phyloP scores from a whole-genome alignment of 2,329 filamentous ascomycete species.

The Colletotrichum sp. region DNA sequence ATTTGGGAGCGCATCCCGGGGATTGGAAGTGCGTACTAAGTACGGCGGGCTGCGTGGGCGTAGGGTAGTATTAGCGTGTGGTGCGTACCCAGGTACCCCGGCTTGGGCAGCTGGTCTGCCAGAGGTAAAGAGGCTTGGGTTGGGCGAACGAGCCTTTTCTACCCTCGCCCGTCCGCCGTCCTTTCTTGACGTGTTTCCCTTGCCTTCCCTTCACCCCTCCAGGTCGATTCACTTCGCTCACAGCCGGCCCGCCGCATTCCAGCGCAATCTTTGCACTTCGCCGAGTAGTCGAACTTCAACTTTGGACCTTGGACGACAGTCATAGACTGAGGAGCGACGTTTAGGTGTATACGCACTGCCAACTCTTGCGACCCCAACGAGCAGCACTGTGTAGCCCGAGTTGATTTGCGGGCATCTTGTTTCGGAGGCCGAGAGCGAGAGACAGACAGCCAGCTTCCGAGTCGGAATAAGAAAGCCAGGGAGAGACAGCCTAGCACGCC shows the following conservation, averaged over 20 bases:
- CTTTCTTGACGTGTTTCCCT: background rate
- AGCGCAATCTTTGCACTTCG: slow-evolving; percentile 16
- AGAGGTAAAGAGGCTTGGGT: slow-evolving; percentile 3
- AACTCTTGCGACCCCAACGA: background rate
- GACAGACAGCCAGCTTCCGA: slow-evolving; percentile 8
- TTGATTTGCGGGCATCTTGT: slow-evolving; percentile 13
- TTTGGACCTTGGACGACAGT: slow-evolving; percentile 14
- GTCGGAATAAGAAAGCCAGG: slow-evolving; percentile 17
- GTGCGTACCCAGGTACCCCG: slow-evolving; percentile 10
- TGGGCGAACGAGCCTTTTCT: slow-evolving; percentile 21
- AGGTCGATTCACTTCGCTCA: background rate
- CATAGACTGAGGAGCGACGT: slow-evolving; percentile 12
- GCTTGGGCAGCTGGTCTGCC: background rate
- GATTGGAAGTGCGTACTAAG: slow-evolving; percentile 6
- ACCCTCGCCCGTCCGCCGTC: slow-evolving; percentile 18
- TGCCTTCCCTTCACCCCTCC: slow-evolving; percentile 12
- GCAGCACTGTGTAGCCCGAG: slow-evolving; percentile 14
- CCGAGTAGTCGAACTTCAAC: slow-evolving; percentile 7
- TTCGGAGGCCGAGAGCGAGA: slow-evolving; percentile 12
- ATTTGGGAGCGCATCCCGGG: slow-evolving; percentile 16
- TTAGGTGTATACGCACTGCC: background rate
- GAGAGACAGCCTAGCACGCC: slow-evolving; percentile 7
- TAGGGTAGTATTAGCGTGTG: slow-evolving; percentile 8
- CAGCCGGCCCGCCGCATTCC: slow-evolving; percentile 8
- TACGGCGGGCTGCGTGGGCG: background rate